Evolutionary conservation across 805 yeast genomes (phyloP).

Genomic region (Candida boleticola): DNA sequence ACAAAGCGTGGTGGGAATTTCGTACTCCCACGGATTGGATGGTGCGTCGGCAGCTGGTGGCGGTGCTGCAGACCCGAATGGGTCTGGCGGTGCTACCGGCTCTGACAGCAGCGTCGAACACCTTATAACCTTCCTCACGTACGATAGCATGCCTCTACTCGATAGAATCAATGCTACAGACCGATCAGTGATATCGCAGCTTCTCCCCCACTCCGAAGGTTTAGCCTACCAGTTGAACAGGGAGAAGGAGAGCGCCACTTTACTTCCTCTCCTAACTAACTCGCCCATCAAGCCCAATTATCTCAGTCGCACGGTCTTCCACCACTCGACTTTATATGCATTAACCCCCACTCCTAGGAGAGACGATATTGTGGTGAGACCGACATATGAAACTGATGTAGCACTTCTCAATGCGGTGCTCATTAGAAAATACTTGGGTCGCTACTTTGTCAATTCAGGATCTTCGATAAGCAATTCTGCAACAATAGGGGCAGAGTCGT

Average conservation of each 20-base stretch:
- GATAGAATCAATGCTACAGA: neutral
- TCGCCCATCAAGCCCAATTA: conserved; percentile 13
- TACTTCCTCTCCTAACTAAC: conserved; percentile 19
- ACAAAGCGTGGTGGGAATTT: conserved; percentile 13
- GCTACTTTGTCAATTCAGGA: neutral
- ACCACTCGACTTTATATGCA: neutral
- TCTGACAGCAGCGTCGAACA: neutral
- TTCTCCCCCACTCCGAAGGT: neutral
- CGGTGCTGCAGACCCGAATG: conserved; percentile 3
- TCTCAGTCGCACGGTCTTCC: conserved; percentile 6
- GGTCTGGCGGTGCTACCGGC: neutral
- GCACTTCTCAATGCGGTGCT: neutral
- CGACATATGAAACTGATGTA: neutral
- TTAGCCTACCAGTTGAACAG: conserved; percentile 13
- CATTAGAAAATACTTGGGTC: neutral
- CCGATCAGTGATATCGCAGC: neutral
- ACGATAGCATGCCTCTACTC: conserved; percentile 1
- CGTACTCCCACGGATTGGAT: too few species aligned
- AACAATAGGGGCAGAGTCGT: neutral
- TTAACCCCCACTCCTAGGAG: neutral
- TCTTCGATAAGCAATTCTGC: neutral
- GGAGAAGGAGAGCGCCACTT: conserved; percentile 22
- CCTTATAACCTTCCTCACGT: neutral
- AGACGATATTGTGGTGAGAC: neutral
- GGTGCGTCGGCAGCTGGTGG: conserved; percentile 5